phyloP scores from a whole-genome alignment of 2,329 filamentous ascomycete genomes.

The Verticillium klebahnii region DNA sequence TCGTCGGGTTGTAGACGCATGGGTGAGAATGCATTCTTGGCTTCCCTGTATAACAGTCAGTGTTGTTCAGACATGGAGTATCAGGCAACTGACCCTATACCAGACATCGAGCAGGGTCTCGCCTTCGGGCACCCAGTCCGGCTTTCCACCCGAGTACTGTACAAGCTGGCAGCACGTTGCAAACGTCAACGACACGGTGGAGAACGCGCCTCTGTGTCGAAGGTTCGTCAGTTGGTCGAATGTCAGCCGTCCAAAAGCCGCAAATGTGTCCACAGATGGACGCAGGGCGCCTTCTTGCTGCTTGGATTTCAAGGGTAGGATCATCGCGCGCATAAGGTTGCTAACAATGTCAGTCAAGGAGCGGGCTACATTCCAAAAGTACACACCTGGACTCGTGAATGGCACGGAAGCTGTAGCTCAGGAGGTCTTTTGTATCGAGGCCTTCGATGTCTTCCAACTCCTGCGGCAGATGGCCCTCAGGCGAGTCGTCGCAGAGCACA shows the following conservation, averaged over 20 bases:
- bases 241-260: conserved; percentile 65
- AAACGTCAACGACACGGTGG: conserved; percentile 87
- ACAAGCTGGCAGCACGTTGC: conserved; percentile 68
- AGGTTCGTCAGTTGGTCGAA: conserved; percentile 80
- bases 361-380: background rate
- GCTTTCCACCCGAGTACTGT: conserved; percentile 36
- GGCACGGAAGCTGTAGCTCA: conserved; percentile 93
- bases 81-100: conserved; percentile 55
- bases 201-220: conserved; percentile 88
- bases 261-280: conserved; percentile 52
- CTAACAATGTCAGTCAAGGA: conserved; percentile 34
- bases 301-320: conserved; percentile 47
- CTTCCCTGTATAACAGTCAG: conserved; percentile 44
- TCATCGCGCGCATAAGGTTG: conserved; percentile 63
- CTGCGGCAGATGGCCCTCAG: conserved; percentile 79
- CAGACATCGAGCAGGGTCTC: conserved; percentile 54
- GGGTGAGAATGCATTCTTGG: conserved; percentile 65
- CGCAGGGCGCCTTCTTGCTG: conserved; percentile 38
- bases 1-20: conserved; percentile 78
- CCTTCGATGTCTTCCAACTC: conserved; percentile 69
- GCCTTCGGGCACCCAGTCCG: conserved; percentile 10
- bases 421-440: conserved; percentile 77
- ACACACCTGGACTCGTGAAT: conserved; percentile 86
- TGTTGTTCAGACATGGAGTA: background rate
- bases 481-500: conserved; percentile 88